Conservation (phyloP, 306 rosid genomes). For the Castanospermum australe region DNA sequence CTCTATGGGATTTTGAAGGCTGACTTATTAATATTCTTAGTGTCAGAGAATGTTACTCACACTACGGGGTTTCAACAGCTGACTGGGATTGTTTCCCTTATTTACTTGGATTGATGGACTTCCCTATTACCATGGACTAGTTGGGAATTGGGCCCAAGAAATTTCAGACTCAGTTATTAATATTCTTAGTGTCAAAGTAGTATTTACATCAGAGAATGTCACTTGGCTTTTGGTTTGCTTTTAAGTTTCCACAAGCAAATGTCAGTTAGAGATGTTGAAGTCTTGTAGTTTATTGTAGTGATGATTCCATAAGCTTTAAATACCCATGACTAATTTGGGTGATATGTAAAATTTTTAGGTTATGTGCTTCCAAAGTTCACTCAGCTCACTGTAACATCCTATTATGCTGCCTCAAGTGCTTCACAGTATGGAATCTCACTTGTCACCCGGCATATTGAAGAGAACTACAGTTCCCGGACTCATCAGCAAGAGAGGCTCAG, state of each 20-base stretch:
- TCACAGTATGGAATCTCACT: constrained; percentile 93
- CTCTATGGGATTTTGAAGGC: too few relatives aligned
- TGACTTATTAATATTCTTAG: too few relatives aligned
- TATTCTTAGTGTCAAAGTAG: not conserved
- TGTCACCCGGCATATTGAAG: constrained; percentile 84
- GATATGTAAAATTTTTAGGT: constrained; percentile 48
- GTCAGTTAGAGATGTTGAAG: not conserved
- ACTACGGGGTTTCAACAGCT: not conserved
- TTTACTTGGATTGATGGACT: not conserved
- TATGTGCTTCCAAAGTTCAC: constrained; percentile 79
- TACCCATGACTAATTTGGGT: constrained; percentile 18
- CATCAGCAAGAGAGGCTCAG: constrained; percentile 39
- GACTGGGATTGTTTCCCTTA: not conserved
- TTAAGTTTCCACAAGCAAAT: not conserved
- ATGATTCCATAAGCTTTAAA: not conserved
- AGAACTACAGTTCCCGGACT: constrained; percentile 46
- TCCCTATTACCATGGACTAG: not conserved
- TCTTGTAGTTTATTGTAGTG: constrained; percentile 1
- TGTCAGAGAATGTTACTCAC: too few relatives aligned
- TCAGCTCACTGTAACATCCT: constrained; percentile 82
- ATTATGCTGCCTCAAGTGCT: constrained; percentile 88
- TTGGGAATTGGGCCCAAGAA: not conserved
- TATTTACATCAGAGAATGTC: not conserved
- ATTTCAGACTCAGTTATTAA: not conserved
- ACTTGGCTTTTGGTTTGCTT: constrained; percentile 8